A percentile compares a stretch with the other conserved stretches of the same genome.
phyloP scores from a whole-genome alignment of 495 filamentous ascomycete genomes.

The Penicillium goetzii region DNA sequence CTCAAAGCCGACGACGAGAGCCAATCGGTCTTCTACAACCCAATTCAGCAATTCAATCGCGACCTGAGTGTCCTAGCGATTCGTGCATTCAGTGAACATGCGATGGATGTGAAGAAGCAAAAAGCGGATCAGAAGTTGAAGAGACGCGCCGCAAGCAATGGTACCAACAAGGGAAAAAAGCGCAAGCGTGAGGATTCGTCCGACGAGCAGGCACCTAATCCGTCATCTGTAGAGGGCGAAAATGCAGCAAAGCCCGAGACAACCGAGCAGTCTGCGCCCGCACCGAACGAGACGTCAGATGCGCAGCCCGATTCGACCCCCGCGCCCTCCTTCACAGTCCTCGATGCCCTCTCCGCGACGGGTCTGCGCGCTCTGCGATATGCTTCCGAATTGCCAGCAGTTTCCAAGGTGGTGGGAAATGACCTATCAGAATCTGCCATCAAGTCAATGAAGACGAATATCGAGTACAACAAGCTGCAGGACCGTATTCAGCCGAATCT shows the following conservation, averaged over 20 bases:
- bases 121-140: constrained; percentile 44
- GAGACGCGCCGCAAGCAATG: constrained; percentile 42
- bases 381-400: constrained; percentile 82
- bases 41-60: constrained; percentile 97
- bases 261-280: constrained; percentile 10
- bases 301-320: constrained; percentile 2
- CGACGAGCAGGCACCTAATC: constrained; percentile 23
- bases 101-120: constrained; percentile 47
- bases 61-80: constrained; percentile 93
- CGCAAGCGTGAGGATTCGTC: constrained; percentile 44
- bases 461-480: constrained; percentile 75
- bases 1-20: constrained; percentile 54
- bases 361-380: constrained; percentile 92
- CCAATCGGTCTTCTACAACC: constrained; percentile 96
- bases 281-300: constrained; percentile 14
- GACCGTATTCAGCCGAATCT: constrained; percentile 71
- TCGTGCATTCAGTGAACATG: constrained; percentile 76
- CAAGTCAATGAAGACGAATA: constrained; percentile 78
- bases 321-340: constrained; percentile 66
- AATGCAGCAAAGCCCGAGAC: constrained; percentile 22
- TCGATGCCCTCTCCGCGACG: constrained; percentile 94
- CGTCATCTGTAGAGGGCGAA: constrained; percentile 12
- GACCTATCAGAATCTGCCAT: constrained; percentile 80
- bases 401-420: constrained; percentile 83
- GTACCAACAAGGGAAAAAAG: constrained; percentile 53